These are phyloP conservation scores for Cladosporium sp. DNA, from an alignment of 2,329 filamentous ascomycete species.

Conservation along the genomic window DNA sequence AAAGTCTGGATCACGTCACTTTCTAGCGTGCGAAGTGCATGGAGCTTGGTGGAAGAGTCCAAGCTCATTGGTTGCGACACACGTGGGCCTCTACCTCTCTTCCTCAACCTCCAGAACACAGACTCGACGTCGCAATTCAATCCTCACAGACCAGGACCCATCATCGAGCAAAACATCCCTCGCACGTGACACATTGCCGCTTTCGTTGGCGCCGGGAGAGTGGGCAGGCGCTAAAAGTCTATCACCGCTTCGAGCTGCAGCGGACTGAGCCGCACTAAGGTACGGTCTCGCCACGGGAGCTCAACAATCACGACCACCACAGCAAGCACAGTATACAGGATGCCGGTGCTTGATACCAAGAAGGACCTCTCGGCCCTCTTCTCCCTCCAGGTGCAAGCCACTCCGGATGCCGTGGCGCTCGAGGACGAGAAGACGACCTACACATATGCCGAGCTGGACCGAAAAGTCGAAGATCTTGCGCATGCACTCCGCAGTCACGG, in stretches of 20 bases:
- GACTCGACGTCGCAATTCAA: neutral
- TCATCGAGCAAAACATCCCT: neutral
- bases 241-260: neutral
- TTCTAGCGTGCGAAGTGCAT: constrained; percentile 5
- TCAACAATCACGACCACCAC: constrained; percentile 1
- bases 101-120: neutral
- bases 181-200: neutral
- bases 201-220: neutral
- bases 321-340: constrained; percentile 30
- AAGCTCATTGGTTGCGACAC: constrained; percentile 8
- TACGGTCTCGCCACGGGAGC: neutral
- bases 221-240: constrained; percentile 2
- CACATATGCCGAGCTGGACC: constrained; percentile 67
- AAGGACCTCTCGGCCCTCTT: constrained; percentile 72
- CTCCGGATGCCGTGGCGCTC: constrained; percentile 63
- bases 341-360: constrained; percentile 62
- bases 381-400: constrained; percentile 58
- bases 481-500: constrained; percentile 59
- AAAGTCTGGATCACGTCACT: constrained; percentile 7
- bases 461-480: constrained; percentile 59
- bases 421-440: constrained; percentile 63
- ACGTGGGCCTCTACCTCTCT: constrained; percentile 1
- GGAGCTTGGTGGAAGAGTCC: constrained; percentile 4
- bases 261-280: constrained; percentile 7
- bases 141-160: neutral